These are phyloP conservation scores for Myotisia sp. DNA, from an alignment of 2,329 filamentous ascomycete species.

Conservation along the genomic window DNA sequence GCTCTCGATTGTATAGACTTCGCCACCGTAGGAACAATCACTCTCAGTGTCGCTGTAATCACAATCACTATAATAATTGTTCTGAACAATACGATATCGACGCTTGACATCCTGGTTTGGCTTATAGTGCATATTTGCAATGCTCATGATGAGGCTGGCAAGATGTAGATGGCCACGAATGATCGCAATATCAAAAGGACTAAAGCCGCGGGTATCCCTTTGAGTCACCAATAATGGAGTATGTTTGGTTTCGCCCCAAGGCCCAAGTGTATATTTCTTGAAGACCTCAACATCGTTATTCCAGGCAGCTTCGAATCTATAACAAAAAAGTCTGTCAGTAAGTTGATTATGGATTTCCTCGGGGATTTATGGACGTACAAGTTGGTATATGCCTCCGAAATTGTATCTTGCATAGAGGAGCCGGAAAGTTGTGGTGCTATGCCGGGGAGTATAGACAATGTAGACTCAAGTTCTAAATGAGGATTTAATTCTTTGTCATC, in stretches of 20 bases:
- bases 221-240: constrained; percentile 50
- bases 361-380: too few relatives aligned
- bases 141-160: constrained; percentile 54
- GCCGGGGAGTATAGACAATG: neutral
- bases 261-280: constrained; percentile 20
- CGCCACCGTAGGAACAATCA: neutral
- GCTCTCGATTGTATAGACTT: constrained; percentile 1
- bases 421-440: too few relatives aligned
- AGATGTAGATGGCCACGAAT: constrained; percentile 49
- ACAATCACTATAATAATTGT: constrained; percentile 4
- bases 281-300: constrained; percentile 48
- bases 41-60: neutral
- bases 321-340: too few relatives aligned
- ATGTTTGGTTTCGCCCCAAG: constrained; percentile 33
- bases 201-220: constrained; percentile 37
- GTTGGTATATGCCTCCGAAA: neutral
- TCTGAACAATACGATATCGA: too few relatives aligned
- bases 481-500: constrained; percentile 1
- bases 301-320: constrained; percentile 48
- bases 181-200: constrained; percentile 55
- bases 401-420: neutral
- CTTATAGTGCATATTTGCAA: constrained; percentile 54
- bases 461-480: neutral
- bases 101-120: constrained; percentile 36
- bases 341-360: too few relatives aligned